Evolutionary conservation across 306 rosid species (phyloP).

Genomic region (Rosa persica): DNA sequence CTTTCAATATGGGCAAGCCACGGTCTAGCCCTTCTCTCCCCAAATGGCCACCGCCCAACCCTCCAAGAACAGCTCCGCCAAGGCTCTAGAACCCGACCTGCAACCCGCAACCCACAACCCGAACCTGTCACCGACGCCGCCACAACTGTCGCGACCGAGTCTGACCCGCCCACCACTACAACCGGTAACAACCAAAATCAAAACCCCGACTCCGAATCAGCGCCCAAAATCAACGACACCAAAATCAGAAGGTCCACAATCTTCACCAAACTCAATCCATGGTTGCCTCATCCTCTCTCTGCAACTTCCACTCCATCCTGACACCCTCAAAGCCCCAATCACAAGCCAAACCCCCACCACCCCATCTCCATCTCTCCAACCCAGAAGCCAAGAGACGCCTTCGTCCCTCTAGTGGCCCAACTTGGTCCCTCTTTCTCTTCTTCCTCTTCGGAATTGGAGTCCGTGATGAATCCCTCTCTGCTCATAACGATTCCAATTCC

Average conservation of each 20-base stretch:
- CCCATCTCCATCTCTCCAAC: constrained; percentile 32
- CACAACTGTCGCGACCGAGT: constrained; percentile 8
- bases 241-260: constrained; percentile 1
- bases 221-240: not conserved
- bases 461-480: constrained; percentile 58
- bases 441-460: constrained; percentile 32
- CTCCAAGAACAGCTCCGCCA: constrained; percentile 42
- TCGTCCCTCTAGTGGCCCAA: constrained; percentile 27
- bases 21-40: constrained; percentile 29
- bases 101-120: constrained; percentile 23
- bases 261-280: constrained; percentile 20
- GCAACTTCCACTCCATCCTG: constrained; percentile 60
- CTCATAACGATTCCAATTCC: too few relatives aligned
- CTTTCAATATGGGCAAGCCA: too few relatives aligned
- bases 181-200: too few relatives aligned
- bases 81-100: constrained; percentile 14
- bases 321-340: constrained; percentile 51
- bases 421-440: constrained; percentile 16
- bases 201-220: too few relatives aligned
- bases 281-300: constrained; percentile 62
- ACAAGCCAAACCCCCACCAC: constrained; percentile 33
- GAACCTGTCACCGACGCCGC: constrained; percentile 13
- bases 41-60: constrained; percentile 46
- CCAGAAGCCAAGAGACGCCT: constrained; percentile 25
- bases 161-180: constrained; percentile 8